Evolutionary conservation across 495 filamentous ascomycete species (phyloP).

Genomic region (Neurospora sp.): DNA sequence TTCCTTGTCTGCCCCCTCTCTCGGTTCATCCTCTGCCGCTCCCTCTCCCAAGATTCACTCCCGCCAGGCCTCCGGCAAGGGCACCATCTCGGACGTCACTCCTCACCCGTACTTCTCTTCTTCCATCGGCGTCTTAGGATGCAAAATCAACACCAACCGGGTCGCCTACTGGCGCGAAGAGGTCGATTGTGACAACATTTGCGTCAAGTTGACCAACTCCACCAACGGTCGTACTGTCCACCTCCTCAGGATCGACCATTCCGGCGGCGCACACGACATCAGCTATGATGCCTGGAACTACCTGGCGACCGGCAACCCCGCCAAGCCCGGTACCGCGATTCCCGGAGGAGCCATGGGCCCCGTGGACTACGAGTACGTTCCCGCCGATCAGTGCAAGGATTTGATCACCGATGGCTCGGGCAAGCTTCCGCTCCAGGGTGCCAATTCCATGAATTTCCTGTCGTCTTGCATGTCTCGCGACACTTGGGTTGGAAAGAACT

Average conservation of each 20-base stretch:
- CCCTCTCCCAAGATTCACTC: too few species aligned
- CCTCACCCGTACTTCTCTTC: slow-evolving; percentile 28
- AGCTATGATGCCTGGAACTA: slow-evolving; percentile 31
- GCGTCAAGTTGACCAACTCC: slow-evolving; percentile 16
- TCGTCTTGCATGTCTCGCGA: slow-evolving; percentile 13
- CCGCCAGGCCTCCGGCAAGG: background rate
- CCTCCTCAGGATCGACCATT: slow-evolving; percentile 26
- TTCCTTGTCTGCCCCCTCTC: background rate
- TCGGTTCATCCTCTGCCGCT: background rate
- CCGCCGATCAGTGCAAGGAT: slow-evolving; percentile 14
- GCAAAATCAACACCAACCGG: slow-evolving; percentile 28
- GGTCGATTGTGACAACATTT: slow-evolving; percentile 28
- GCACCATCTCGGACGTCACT: slow-evolving; percentile 12
- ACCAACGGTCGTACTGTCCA: slow-evolving; percentile 15
- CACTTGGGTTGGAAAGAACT: slow-evolving; percentile 21
- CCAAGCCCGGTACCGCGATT: slow-evolving; percentile 10
- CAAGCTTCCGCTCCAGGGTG: slow-evolving; percentile 24
- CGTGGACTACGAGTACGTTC: slow-evolving; percentile 16
- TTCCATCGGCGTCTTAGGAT: slow-evolving; percentile 27
- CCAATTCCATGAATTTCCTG: slow-evolving; percentile 28
- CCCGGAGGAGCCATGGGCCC: slow-evolving; percentile 17
- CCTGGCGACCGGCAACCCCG: slow-evolving; percentile 22
- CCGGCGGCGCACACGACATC: slow-evolving; percentile 26
- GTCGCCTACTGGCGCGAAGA: slow-evolving; percentile 26
- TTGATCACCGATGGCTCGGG: slow-evolving; percentile 19